Evolutionary conservation across 441 rosid species (phyloP), one percentile per base, ranked within the genome.

Genomic region (Sinapis alba): DNA sequence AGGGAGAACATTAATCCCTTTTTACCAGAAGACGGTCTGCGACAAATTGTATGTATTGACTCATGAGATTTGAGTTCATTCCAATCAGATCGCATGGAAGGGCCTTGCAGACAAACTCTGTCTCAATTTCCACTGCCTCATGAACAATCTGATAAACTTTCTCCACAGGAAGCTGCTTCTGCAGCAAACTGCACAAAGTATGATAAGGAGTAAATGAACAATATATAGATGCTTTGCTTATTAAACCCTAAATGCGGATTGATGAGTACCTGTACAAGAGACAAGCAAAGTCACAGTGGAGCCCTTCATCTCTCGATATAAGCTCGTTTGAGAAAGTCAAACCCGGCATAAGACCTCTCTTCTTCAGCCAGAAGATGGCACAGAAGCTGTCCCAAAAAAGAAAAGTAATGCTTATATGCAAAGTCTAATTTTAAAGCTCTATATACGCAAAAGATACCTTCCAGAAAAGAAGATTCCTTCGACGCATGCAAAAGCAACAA

Each of bases 401-500:
- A 12, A 5, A 62, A 16, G 51, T 43, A 72, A 74, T 36, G 18
- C 36, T 30, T 12, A 68, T 36, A 68, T 12, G 23, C 5, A 2
- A 34, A 11, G 13, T 36, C 56, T 57, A 4, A 2, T 24, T 24
- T 24, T 24, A 24, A 4, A 24, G 26, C 26, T 24, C 2, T 24
- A 27, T 36, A 53, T 56, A 60, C 62, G 54, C 61, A 24, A 19
- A 65, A 41, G 64, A 13, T 88, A 90, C 97, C 98, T 94, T 78
- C 96, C 99, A 0, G 98, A 92, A 83, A 92, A 94, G 81, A 92
- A 92, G 61, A 94, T 89, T 72, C 97, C 98, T 84, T 94, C 98
- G 9, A 94, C 80, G 53, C 98, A 90, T 27, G 98, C 92, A 80
- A 94, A 94, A 70, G 93, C 98, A 78, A 94, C 85, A 19, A 92